These are phyloP conservation scores for Malassezia nana DNA, from an alignment of 1,284 basidiomycete genomes.

Conservation along the genomic window DNA sequence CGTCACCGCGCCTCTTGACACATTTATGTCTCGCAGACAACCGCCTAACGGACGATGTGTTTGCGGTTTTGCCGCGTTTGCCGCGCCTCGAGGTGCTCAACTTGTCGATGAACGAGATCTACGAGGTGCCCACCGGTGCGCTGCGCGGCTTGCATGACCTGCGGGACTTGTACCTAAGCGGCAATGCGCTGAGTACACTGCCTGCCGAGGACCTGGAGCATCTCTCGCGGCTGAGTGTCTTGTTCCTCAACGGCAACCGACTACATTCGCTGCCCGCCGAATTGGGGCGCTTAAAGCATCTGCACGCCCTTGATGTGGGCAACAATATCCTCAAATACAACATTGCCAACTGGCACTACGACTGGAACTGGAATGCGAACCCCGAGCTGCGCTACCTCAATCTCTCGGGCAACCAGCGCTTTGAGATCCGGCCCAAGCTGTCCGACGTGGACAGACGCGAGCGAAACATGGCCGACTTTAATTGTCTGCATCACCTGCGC, in stretches of 20 bases:
- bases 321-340: slow-evolving; percentile 95
- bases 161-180: slow-evolving; percentile 81
- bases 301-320: slow-evolving; percentile 81
- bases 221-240: slow-evolving; percentile 38
- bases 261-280: slow-evolving; percentile 85
- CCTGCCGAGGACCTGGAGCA: slow-evolving; percentile 57
- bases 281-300: slow-evolving; percentile 67
- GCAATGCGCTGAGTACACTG: slow-evolving; percentile 80
- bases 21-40: slow-evolving; percentile 84
- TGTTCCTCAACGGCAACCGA: slow-evolving; percentile 90
- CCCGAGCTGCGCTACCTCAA: slow-evolving; percentile 81
- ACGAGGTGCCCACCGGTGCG: slow-evolving; percentile 64
- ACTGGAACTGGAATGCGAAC: slow-evolving; percentile 99
- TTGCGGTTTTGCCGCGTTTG: slow-evolving; percentile 66
- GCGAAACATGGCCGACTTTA: slow-evolving; percentile 67
- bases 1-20: slow-evolving; percentile 58
- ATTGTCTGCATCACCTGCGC: slow-evolving; percentile 67
- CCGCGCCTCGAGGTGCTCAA: slow-evolving; percentile 60
- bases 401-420: slow-evolving; percentile 71
- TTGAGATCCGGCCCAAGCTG: slow-evolving; percentile 66
- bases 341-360: slow-evolving; percentile 96
- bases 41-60: slow-evolving; percentile 67
- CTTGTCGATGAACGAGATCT: slow-evolving; percentile 88
- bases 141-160: slow-evolving; percentile 62
- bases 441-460: slow-evolving; percentile 45